phyloP scores from a whole-genome alignment of 2,329 filamentous ascomycete genomes.

The Calonectria multiphialidica region DNA sequence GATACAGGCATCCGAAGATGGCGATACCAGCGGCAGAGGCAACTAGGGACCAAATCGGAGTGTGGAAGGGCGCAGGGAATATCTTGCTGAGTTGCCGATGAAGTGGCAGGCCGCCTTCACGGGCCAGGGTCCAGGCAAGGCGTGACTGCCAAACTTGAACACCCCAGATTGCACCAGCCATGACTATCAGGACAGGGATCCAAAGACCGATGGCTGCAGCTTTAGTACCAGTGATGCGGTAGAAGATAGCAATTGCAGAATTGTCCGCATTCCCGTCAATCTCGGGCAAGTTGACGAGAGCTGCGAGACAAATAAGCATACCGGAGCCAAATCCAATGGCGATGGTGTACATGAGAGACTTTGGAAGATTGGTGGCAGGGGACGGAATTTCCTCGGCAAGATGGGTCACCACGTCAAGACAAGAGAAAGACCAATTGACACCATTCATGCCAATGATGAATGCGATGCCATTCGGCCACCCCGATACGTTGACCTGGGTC shows the following conservation, averaged over 20 bases:
- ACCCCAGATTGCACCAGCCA: slow-evolving; percentile 40
- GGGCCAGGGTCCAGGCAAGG: slow-evolving; percentile 43
- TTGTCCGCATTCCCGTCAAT: slow-evolving; percentile 35
- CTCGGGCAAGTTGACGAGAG: slow-evolving; percentile 31
- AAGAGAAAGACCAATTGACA: slow-evolving; percentile 47
- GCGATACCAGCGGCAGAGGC: slow-evolving; percentile 37
- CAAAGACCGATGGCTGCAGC: slow-evolving; percentile 39
- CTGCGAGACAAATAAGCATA: slow-evolving; percentile 31
- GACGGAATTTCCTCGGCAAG: slow-evolving; percentile 45
- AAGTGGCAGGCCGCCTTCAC: slow-evolving; percentile 42
- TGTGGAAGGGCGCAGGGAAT: slow-evolving; percentile 36
- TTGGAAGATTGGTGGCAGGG: slow-evolving; percentile 39
- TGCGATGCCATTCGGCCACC: slow-evolving; percentile 43
- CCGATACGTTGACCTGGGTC: slow-evolving; percentile 37
- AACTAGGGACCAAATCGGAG: slow-evolving; percentile 40
- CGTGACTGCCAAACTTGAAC: slow-evolving; percentile 46
- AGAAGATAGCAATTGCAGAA: slow-evolving; percentile 36
- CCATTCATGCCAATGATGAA: slow-evolving; percentile 46
- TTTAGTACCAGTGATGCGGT: slow-evolving; percentile 37
- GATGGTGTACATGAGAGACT: slow-evolving; percentile 39
- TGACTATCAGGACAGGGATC: slow-evolving; percentile 38
- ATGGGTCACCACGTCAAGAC: slow-evolving; percentile 44
- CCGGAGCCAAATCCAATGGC: slow-evolving; percentile 37
- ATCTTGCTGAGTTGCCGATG: slow-evolving; percentile 38
- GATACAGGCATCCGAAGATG: slow-evolving; percentile 43